Conservation (phyloP, 352 stramenopile species). For the Phytopythium helicoides region DNA sequence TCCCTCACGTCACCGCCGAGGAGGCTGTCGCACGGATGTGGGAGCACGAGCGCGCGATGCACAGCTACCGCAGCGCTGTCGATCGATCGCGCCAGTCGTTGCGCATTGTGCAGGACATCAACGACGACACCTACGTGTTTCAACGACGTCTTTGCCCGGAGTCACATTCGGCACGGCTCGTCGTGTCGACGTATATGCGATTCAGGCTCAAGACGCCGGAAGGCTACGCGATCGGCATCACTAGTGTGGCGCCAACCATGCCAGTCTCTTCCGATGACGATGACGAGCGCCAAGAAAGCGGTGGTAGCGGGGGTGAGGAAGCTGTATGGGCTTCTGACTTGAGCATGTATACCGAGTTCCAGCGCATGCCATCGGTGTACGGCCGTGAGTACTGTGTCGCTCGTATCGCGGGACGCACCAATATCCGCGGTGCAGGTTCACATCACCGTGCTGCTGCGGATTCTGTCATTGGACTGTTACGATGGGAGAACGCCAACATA, state of each 20-base stretch:
- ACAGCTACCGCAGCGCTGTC: conserved; percentile 29
- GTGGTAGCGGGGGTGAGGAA: neutral
- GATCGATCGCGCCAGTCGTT: conserved; percentile 27
- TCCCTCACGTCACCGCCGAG: conserved; percentile 31
- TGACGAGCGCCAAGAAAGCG: neutral
- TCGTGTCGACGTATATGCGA: conserved; percentile 38
- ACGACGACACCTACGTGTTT: conserved; percentile 55
- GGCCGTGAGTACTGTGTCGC: conserved; percentile 22
- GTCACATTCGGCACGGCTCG: conserved; percentile 11
- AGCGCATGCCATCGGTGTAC: conserved; percentile 8
- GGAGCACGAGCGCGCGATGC: conserved; percentile 31
- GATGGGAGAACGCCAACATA: conserved; percentile 56
- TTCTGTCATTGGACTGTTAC: conserved; percentile 44
- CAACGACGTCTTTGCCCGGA: conserved; percentile 12
- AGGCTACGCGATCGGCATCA: conserved; percentile 23
- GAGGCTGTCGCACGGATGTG: conserved; percentile 43
- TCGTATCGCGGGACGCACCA: conserved; percentile 19
- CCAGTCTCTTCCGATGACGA: conserved; percentile 16
- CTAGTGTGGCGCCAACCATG: conserved; percentile 10
- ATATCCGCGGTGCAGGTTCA: conserved; percentile 10
- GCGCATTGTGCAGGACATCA: conserved; percentile 37
- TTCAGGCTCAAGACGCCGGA: conserved; percentile 35
- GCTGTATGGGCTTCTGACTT: conserved; percentile 30
- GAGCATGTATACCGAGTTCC: conserved; percentile 33
- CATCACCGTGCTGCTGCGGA: conserved; percentile 29